Percentiles rank a stretch among this genome's conserved stretches.
phyloP scores from a whole-genome alignment of 2,329 filamentous ascomycete species.

The Celoporthe dispersa region DNA sequence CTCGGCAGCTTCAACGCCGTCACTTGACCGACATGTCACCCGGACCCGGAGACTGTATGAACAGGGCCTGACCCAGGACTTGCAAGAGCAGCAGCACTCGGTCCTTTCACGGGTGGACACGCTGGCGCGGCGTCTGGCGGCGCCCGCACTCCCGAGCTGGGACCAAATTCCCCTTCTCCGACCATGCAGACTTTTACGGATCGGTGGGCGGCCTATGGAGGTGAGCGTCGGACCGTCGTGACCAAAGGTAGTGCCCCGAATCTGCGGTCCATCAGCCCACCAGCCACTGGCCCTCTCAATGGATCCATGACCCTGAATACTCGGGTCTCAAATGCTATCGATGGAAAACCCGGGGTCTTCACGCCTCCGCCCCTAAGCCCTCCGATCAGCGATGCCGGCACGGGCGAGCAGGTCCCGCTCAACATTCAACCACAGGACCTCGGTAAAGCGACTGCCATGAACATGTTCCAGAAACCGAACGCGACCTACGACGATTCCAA shows the following conservation, averaged over 20 bases:
- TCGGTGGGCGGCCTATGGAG: conserved; percentile 41
- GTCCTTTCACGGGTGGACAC: conserved; percentile 81
- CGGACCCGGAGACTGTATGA: conserved; percentile 82
- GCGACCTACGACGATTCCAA: conserved; percentile 83
- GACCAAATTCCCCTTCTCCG: conserved; percentile 52
- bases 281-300: conserved; percentile 44
- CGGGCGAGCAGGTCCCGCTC: conserved; percentile 67
- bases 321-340: conserved; percentile 40
- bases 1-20: conserved; percentile 44
- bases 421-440: conserved; percentile 75
- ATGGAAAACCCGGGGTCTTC: conserved; percentile 44
- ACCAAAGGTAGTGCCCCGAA: conserved; percentile 71
- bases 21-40: conserved; percentile 67
- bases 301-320: conserved; percentile 40
- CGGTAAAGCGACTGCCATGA: conserved; percentile 77
- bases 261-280: conserved; percentile 61
- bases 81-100: conserved; percentile 79
- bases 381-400: conserved; percentile 65
- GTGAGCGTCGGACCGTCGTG: conserved; percentile 50
- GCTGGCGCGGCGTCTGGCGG: conserved; percentile 63
- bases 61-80: conserved; percentile 76
- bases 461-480: conserved; percentile 68
- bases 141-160: conserved; percentile 55
- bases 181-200: conserved; percentile 49
- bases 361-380: conserved; percentile 64